Evolutionary conservation across 164 flowering plant species (phyloP).

Genomic region (Vitis rupestris): DNA sequence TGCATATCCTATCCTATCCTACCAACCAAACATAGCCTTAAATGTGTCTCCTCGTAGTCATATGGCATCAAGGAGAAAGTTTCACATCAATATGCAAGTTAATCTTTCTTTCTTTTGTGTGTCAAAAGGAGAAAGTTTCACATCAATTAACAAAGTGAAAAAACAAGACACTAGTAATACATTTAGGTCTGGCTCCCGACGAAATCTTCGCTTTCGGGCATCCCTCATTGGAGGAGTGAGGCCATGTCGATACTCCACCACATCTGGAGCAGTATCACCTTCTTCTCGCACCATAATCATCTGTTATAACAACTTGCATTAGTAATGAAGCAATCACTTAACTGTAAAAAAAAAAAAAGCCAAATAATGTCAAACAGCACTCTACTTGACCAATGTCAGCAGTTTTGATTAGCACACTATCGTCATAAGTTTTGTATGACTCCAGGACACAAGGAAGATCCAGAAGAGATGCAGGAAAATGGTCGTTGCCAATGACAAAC

Average conservation of each 20-base stretch:
- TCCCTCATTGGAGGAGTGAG: conserved; percentile 98
- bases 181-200: conserved; percentile 92
- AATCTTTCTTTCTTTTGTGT: too few species aligned
- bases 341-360: neutral
- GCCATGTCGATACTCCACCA: conserved; percentile 83
- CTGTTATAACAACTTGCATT: conserved; percentile 29
- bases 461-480: conserved; percentile 77
- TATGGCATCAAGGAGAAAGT: too few species aligned
- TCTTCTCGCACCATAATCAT: conserved; percentile 90
- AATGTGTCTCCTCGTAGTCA: too few species aligned
- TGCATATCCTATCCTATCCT: too few species aligned
- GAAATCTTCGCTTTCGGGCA: conserved; percentile 88
- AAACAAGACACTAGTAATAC: conserved; percentile 27
- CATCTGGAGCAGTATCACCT: conserved; percentile 67
- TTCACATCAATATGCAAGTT: too few species aligned
- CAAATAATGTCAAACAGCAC: neutral
- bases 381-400: conserved; percentile 90
- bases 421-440: conserved; percentile 94
- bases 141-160: neutral
- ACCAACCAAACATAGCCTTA: too few species aligned
- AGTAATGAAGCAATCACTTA: neutral
- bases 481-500: conserved; percentile 63
- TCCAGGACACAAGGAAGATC: conserved; percentile 91
- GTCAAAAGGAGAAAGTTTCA: neutral
- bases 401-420: conserved; percentile 77